Conservation (phyloP, 129 eudicot genomes). For the Flaveria bidentis region DNA sequence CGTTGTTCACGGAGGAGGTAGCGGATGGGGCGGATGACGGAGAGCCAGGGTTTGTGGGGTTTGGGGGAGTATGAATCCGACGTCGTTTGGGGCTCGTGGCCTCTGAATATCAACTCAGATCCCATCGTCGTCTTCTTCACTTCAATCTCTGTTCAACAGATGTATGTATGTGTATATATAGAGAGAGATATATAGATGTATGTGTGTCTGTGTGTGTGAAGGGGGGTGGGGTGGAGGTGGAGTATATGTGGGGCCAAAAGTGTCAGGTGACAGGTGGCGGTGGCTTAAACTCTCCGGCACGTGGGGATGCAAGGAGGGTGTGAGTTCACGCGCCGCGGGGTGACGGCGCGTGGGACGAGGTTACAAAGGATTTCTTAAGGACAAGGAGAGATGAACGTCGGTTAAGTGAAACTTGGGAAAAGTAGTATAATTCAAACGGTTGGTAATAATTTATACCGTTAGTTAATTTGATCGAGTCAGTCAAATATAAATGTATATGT, state of each 20-base stretch:
- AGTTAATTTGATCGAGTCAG: too few species aligned
- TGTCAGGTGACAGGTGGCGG: slow-evolving; percentile 32
- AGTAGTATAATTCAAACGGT: too few species aligned
- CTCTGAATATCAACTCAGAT: slow-evolving; percentile 46
- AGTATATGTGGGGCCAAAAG: slow-evolving; percentile 16
- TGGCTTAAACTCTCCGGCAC: slow-evolving; percentile 34
- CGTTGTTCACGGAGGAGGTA: slow-evolving; percentile 45
- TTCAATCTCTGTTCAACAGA: neutral
- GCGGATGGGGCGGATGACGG: slow-evolving; percentile 52
- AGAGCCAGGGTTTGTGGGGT: slow-evolving; percentile 67
- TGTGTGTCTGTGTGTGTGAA: neutral
- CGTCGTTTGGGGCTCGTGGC: slow-evolving; percentile 41
- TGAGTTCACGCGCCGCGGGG: neutral
- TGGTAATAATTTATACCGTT: too few species aligned
- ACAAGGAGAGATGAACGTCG: slow-evolving; percentile 4
- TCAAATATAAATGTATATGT: too few species aligned
- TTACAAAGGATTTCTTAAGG: neutral
- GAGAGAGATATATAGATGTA: neutral
- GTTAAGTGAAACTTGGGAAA: too few species aligned
- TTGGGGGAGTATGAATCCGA: slow-evolving; percentile 37
- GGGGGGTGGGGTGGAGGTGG: neutral
- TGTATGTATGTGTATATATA: neutral
- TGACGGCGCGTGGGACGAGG: neutral
- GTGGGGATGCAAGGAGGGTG: slow-evolving; percentile 5
- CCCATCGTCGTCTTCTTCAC: slow-evolving; percentile 28